A percentile compares a stretch with the other conserved stretches of the same genome.
Evolutionary conservation across 2,329 filamentous ascomycete genomes (phyloP).

Genomic region (Calonectria crousiana): DNA sequence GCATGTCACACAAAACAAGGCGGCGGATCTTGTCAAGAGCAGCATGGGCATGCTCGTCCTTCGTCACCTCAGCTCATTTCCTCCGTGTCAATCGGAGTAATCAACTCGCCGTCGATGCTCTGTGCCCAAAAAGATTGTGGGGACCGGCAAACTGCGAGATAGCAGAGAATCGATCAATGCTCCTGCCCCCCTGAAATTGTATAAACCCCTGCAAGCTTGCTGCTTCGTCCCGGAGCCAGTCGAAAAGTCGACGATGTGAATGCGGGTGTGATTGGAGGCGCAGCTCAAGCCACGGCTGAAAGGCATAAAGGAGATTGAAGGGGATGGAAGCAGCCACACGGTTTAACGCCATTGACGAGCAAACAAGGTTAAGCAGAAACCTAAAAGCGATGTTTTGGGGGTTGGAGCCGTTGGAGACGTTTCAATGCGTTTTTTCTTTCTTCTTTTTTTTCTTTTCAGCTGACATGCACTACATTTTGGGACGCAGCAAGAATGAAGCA

Average conservation of each 20-base stretch:
- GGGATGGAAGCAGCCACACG: not conserved
- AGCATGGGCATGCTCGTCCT: not conserved
- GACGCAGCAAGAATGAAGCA: not conserved
- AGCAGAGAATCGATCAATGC: not conserved
- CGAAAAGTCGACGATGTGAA: not conserved
- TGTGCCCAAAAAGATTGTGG: not conserved
- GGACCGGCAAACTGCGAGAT: not conserved
- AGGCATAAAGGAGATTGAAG: not conserved
- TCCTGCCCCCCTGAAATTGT: not conserved
- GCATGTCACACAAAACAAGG: not conserved
- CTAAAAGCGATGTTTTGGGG: not conserved
- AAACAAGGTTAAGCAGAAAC: not conserved
- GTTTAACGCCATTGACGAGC: not conserved
- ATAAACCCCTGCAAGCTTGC: not conserved
- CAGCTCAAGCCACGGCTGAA: not conserved
- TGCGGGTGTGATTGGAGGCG: not conserved
- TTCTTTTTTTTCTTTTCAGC: not conserved
- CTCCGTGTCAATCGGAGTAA: not conserved
- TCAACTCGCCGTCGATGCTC: not conserved
- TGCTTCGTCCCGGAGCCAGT: not conserved
- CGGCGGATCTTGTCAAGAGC: no score
- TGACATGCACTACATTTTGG: not conserved
- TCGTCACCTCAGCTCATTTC: not conserved
- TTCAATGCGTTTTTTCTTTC: not conserved
- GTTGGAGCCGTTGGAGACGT: not conserved